These are phyloP conservation scores for Phlebiopsis gigantea DNA, from an alignment of 768 basidiomycete genomes.

Conservation along the genomic window DNA sequence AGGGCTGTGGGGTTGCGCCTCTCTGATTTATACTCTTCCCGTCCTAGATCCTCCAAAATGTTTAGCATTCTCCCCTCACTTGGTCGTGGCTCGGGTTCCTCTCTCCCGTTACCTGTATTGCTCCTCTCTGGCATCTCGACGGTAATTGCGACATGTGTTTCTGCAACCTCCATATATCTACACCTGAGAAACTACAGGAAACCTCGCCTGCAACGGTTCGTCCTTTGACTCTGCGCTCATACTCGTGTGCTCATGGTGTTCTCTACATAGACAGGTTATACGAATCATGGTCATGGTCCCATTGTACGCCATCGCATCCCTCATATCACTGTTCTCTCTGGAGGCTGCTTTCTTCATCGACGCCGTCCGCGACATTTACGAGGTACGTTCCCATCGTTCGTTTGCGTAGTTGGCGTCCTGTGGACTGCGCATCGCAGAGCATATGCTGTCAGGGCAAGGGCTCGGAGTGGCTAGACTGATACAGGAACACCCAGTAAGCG, in stretches of 20 bases:
- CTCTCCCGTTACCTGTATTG: conserved; percentile 47
- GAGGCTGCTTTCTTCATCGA: conserved; percentile 97
- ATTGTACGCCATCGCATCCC: conserved; percentile 82
- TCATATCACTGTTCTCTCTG: conserved; percentile 90
- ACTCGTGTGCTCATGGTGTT: not conserved
- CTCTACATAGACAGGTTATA: conserved; percentile 69
- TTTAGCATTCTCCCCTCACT: conserved; percentile 5
- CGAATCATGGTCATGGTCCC: conserved; percentile 98
- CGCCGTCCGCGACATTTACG: conserved; percentile 91
- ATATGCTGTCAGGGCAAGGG: not conserved
- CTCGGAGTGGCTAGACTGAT: not conserved
- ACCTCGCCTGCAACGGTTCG: conserved; percentile 72
- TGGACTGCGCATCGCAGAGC: not conserved
- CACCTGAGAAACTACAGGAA: conserved; percentile 87
- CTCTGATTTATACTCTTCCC: not conserved
- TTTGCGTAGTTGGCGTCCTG: not conserved
- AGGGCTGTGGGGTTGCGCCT: not conserved
- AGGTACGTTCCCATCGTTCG: conserved; percentile 45
- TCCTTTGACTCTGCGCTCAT: conserved; percentile 4
- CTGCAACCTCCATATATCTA: conserved; percentile 67
- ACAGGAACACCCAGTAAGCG: too few relatives aligned
- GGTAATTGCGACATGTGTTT: conserved; percentile 64
- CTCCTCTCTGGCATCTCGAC: conserved; percentile 59
- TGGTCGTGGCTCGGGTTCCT: conserved; percentile 57
- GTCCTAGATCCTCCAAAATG: not conserved